A percentile compares a stretch with the other conserved stretches of the same genome.
Evolutionary conservation across 495 filamentous ascomycete genomes (phyloP).

Genomic region (Platismatia glauca): DNA sequence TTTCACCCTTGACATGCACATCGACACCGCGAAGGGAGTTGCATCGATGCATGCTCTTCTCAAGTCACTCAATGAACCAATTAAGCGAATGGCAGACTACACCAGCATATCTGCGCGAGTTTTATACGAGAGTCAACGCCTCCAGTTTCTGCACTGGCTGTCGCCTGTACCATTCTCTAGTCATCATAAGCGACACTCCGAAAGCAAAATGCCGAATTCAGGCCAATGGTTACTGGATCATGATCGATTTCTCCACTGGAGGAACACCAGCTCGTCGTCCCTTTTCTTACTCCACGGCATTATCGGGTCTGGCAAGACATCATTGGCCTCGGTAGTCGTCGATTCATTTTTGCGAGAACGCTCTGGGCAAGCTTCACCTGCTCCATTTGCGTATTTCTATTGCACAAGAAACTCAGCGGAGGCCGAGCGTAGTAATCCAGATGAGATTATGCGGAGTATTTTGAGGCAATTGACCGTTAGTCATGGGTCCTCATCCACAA

Average conservation of each 20-base stretch:
- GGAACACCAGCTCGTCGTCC: neutral
- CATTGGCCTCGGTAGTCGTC: neutral
- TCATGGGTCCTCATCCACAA: neutral
- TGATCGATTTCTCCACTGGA: neutral
- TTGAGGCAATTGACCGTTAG: neutral
- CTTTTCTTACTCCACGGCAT: neutral
- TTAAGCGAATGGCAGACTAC: constrained; percentile 9
- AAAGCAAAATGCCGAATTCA: neutral
- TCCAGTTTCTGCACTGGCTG: neutral
- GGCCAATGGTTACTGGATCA: neutral
- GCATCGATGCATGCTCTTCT: neutral
- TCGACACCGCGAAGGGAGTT: neutral
- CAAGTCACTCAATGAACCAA: constrained; percentile 7
- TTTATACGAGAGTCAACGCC: neutral
- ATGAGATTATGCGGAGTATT: neutral
- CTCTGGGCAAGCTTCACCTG: neutral
- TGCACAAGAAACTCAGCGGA: neutral
- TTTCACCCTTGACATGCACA: neutral
- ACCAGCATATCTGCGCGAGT: neutral
- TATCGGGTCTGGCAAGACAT: neutral
- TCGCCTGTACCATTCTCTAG: neutral
- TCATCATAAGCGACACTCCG: neutral
- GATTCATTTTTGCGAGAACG: neutral
- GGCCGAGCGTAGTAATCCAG: neutral
- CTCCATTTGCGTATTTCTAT: neutral